A percentile compares a stretch with the other conserved stretches of the same genome.
Evolutionary conservation across 1,284 basidiomycete genomes (phyloP).

Genomic region (Cryptococcus floricola): DNA sequence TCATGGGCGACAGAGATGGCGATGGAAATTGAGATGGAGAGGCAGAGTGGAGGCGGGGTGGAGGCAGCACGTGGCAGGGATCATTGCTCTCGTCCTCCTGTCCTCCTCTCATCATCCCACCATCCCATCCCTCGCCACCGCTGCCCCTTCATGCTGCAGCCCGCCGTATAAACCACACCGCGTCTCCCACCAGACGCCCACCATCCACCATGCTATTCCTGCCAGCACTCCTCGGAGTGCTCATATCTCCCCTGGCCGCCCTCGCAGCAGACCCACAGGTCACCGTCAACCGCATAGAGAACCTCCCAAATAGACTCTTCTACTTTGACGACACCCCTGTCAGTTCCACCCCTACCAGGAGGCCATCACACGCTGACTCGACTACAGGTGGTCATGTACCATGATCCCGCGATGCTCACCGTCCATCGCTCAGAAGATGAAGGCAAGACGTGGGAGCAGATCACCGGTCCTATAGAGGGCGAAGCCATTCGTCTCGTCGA

Average conservation of each 20-base stretch:
- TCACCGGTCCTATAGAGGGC: constrained; percentile 60
- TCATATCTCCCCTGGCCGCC: constrained; percentile 11
- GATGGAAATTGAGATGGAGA: too few species aligned
- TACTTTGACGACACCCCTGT: constrained; percentile 92
- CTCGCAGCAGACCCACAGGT: constrained; percentile 46
- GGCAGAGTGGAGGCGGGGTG: too few species aligned
- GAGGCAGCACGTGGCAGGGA: too few species aligned
- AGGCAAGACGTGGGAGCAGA: constrained; percentile 72
- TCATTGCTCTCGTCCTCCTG: too few species aligned
- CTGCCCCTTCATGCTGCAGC: not conserved
- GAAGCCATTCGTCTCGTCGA: constrained; percentile 68
- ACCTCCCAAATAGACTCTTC: constrained; percentile 76
- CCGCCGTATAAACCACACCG: not conserved
- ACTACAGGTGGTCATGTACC: constrained; percentile 69
- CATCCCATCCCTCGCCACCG: too few species aligned
- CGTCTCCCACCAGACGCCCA: not conserved
- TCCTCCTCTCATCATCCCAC: too few species aligned
- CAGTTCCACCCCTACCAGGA: constrained; percentile 24
- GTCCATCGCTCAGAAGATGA: constrained; percentile 84
- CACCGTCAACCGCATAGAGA: constrained; percentile 53
- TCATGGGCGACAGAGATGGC: too few species aligned
- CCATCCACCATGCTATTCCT: constrained; percentile 4
- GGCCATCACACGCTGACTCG: not conserved
- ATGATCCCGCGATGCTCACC: constrained; percentile 66
- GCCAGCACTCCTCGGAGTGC: constrained; percentile 2